These are phyloP conservation scores for Gaertneriomyces sp. DNA, from an alignment of 192 early-diverging fungal species.

Conservation along the genomic window DNA sequence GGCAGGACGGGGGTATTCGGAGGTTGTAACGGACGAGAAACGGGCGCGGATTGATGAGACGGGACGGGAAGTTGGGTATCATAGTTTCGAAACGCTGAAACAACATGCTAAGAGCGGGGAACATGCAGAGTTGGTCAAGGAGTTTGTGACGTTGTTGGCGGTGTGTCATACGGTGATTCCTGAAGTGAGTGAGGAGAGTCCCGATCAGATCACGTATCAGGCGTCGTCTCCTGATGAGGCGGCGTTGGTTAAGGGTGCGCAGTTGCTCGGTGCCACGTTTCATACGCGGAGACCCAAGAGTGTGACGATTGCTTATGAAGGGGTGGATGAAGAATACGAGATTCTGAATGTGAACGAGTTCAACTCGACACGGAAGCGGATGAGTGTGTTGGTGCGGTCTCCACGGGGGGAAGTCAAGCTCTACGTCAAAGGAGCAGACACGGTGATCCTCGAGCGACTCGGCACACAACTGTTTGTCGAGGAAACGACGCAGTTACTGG, in stretches of 20 bases:
- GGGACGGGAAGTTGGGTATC: slow-evolving; percentile 58
- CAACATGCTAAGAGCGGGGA: slow-evolving; percentile 36
- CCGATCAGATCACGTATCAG: slow-evolving; percentile 80
- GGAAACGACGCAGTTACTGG: slow-evolving; percentile 41
- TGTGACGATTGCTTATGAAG: slow-evolving; percentile 45
- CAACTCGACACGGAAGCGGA: slow-evolving; percentile 96
- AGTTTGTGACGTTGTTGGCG: slow-evolving; percentile 86
- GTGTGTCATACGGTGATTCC: slow-evolving; percentile 99
- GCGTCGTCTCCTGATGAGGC: slow-evolving; percentile 96
- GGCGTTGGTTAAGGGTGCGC: slow-evolving; percentile 74
- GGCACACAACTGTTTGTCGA: slow-evolving; percentile 21
- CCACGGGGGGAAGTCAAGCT: slow-evolving; percentile 81
- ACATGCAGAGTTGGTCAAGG: slow-evolving; percentile 55
- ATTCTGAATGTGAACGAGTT: slow-evolving; percentile 95
- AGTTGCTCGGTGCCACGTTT: slow-evolving; percentile 53
- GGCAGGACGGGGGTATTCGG: slow-evolving; percentile 85
- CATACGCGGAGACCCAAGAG: slow-evolving; percentile 50
- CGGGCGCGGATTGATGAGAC: slow-evolving; percentile 63
- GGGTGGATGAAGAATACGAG: slow-evolving; percentile 71
- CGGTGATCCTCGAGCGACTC: slow-evolving; percentile 90
- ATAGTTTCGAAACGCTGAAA: slow-evolving; percentile 36
- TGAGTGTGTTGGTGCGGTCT: slow-evolving; percentile 84
- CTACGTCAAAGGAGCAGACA: slow-evolving; percentile 97
- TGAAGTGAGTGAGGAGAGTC: slow-evolving; percentile 62
- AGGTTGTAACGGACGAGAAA: slow-evolving; percentile 83